Percentiles rank a stretch among this genome's conserved stretches.
Conservation (phyloP, 2,329 filamentous ascomycete genomes). For the Colletotrichum gigasporum region DNA sequence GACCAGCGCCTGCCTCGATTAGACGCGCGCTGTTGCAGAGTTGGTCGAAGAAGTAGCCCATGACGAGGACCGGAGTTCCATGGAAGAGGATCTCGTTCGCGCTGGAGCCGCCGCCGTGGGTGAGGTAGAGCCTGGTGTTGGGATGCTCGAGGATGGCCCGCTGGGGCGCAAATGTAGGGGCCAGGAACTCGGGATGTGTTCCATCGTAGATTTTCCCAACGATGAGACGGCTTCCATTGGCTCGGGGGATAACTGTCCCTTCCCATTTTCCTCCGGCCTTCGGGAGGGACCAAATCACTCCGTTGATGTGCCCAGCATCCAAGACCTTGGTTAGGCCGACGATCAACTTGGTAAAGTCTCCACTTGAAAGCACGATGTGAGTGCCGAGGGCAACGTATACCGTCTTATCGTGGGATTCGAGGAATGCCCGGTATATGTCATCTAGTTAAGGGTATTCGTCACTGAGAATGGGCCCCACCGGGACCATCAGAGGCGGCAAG, state of each 20-base stretch:
- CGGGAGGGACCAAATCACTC: slow-evolving; percentile 3
- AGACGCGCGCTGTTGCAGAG: slow-evolving; percentile 48
- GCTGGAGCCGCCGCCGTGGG: slow-evolving; percentile 51
- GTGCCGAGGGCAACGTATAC: slow-evolving; percentile 54
- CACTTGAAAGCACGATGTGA: slow-evolving; percentile 44
- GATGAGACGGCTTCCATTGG: background rate
- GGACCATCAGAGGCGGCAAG: slow-evolving; percentile 47
- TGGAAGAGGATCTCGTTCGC: slow-evolving; percentile 53
- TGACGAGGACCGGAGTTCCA: slow-evolving; percentile 45
- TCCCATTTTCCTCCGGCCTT: background rate
- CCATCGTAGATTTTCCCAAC: slow-evolving; percentile 40
- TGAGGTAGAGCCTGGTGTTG: slow-evolving; percentile 47
- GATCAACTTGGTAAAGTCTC: slow-evolving; percentile 44
- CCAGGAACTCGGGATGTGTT: slow-evolving; percentile 40
- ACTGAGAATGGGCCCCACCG: slow-evolving; percentile 51
- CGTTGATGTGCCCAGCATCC: slow-evolving; percentile 17
- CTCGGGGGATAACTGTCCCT: background rate
- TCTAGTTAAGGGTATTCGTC: slow-evolving; percentile 45
- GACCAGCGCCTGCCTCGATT: slow-evolving; percentile 43
- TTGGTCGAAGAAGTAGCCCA: slow-evolving; percentile 54
- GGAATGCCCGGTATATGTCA: slow-evolving; percentile 38
- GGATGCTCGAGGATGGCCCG: slow-evolving; percentile 48
- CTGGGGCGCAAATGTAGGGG: slow-evolving; percentile 50
- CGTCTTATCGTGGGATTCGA: slow-evolving; percentile 40
- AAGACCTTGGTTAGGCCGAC: slow-evolving; percentile 37